These are phyloP conservation scores for Nicotiana benthamiana DNA, from an alignment of 257 asterid species.

Conservation along the genomic window DNA sequence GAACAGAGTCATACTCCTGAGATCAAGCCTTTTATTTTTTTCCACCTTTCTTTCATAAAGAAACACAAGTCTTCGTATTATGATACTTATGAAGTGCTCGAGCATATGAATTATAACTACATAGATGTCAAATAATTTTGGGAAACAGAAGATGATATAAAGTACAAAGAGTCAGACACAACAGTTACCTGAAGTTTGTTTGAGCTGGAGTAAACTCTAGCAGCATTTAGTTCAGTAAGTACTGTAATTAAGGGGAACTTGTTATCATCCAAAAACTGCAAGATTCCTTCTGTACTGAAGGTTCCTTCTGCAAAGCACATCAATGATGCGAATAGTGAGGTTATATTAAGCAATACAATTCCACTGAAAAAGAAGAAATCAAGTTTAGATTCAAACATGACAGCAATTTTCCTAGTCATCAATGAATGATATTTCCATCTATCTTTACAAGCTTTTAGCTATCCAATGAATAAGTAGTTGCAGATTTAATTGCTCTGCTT, in stretches of 20 bases:
- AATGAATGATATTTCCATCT: neutral
- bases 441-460: neutral
- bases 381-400: neutral
- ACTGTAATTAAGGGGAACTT: constrained; percentile 71
- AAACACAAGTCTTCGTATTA: neutral
- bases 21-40: neutral
- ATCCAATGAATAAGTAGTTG: neutral
- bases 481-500: neutral
- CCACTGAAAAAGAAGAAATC: neutral
- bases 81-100: neutral
- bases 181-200: constrained; percentile 66
- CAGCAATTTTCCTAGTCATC: neutral
- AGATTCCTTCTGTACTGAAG: constrained; percentile 37
- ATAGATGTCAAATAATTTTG: neutral
- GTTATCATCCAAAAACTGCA: constrained; percentile 67
- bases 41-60: neutral
- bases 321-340: neutral
- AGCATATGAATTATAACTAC: neutral
- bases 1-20: neutral
- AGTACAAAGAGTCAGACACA: constrained; percentile 7
- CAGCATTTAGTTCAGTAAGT: constrained; percentile 83
- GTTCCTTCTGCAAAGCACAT: constrained; percentile 51
- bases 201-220: constrained; percentile 61
- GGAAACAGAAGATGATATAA: neutral
- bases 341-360: neutral